These are phyloP conservation scores for Macrophomina phaseolina DNA, from an alignment of 2,329 filamentous ascomycete species.

Conservation along the genomic window DNA sequence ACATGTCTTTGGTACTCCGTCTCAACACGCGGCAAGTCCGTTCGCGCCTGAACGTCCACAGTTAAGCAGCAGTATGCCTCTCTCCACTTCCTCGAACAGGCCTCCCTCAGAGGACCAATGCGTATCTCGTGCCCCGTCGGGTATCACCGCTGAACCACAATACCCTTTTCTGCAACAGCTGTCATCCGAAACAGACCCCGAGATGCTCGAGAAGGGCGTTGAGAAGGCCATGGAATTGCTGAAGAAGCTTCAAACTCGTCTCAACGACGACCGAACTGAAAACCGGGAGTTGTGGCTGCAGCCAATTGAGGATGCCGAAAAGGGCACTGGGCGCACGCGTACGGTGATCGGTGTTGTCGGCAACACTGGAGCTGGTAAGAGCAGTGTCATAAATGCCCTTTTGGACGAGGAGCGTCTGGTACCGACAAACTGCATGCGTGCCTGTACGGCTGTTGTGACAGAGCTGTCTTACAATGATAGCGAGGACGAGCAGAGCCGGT, in stretches of 20 bases:
- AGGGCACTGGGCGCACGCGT: constrained; percentile 47
- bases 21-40: neutral
- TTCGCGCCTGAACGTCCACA: neutral
- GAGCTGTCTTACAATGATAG: constrained; percentile 64
- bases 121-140: neutral
- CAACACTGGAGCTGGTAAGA: constrained; percentile 67
- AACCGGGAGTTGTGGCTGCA: constrained; percentile 49
- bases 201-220: constrained; percentile 49
- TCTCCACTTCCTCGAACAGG: neutral
- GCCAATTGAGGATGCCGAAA: constrained; percentile 50
- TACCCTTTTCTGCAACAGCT: constrained; percentile 39
- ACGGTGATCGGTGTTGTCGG: constrained; percentile 65
- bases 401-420: constrained; percentile 65
- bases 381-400: constrained; percentile 67
- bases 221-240: constrained; percentile 46
- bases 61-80: too few species aligned
- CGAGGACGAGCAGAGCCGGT: constrained; percentile 46
- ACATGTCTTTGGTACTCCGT: neutral
- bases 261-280: constrained; percentile 34
- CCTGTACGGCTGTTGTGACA: constrained; percentile 67
- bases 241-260: constrained; percentile 38
- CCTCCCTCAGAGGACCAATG: neutral
- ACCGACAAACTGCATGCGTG: constrained; percentile 64
- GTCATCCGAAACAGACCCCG: constrained; percentile 38
- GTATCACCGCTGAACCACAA: neutral